Percentiles rank a stretch among this genome's conserved stretches.
Conservation (phyloP, 2,329 filamentous ascomycete genomes). For the Hypomyces rosellus region DNA sequence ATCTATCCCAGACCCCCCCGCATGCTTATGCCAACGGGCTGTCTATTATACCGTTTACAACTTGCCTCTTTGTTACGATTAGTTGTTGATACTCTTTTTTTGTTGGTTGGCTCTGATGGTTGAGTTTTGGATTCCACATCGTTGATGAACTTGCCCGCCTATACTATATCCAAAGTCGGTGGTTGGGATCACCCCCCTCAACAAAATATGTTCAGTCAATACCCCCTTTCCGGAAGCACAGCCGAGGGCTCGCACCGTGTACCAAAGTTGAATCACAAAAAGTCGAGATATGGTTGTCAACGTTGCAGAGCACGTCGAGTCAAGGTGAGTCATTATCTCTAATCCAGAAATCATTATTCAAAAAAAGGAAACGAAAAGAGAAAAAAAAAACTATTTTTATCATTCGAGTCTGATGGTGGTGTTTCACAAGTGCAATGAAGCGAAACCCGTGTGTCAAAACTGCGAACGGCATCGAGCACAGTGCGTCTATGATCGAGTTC, state of each 20-base stretch:
- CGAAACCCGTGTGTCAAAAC: constrained; percentile 14
- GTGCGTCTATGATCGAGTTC: constrained; percentile 16
- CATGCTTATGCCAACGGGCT: no score
- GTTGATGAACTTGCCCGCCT: no score
- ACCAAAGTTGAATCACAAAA: constrained; percentile 16
- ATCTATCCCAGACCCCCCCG: no score
- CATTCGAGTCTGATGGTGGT: neutral
- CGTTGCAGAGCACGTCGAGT: constrained; percentile 15
- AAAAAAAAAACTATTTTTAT: neutral
- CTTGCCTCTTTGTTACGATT: no score
- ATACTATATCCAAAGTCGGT: no score
- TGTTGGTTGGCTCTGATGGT: no score
- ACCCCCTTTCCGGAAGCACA: constrained; percentile 2
- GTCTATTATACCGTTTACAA: no score
- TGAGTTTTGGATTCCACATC: no score
- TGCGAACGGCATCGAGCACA: constrained; percentile 12
- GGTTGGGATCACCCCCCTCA: no score
- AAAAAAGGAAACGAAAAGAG: no score
- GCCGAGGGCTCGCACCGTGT: constrained; percentile 9
- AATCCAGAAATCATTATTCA: neutral
- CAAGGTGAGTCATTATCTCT: constrained; percentile 9
- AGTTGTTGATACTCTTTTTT: no score
- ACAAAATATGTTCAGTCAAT: constrained; percentile 13
- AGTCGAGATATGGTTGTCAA: constrained; percentile 16
- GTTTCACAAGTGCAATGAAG: constrained; percentile 14